Percentiles rank a stretch among this genome's conserved stretches.
Evolutionary conservation across 1,284 basidiomycete species (phyloP).

Genomic region (Apiotrichum siamense): DNA sequence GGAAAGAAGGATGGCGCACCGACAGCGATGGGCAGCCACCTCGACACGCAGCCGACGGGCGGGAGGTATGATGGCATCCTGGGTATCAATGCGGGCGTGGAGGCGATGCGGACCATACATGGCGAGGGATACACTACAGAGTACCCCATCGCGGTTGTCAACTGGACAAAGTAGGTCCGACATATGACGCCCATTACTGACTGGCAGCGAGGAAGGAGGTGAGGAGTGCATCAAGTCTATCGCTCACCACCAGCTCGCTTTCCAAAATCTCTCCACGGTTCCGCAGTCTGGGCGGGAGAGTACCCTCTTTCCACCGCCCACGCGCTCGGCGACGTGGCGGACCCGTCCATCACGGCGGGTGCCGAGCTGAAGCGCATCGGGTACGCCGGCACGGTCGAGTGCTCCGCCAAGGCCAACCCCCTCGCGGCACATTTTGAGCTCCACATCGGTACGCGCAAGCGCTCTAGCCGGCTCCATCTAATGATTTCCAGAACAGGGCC

Average conservation of each 20-base stretch:
- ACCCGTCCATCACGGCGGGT: slow-evolving; percentile 9
- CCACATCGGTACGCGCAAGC: slow-evolving; percentile 18
- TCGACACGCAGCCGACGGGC: slow-evolving; percentile 33
- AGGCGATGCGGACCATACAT: slow-evolving; percentile 20
- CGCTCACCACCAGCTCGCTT: slow-evolving; percentile 7
- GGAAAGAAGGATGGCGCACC: slow-evolving; percentile 23
- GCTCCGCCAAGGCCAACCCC: slow-evolving; percentile 13
- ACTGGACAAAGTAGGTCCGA: slow-evolving; percentile 23
- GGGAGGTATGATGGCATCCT: slow-evolving; percentile 35
- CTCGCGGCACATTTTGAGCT: slow-evolving; percentile 33
- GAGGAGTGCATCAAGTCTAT: background rate
- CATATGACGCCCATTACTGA: background rate
- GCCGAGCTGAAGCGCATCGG: slow-evolving; percentile 16
- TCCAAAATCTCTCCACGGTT: slow-evolving; percentile 13
- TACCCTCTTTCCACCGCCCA: slow-evolving; percentile 4
- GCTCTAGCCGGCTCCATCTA: background rate
- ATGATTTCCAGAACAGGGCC: slow-evolving; percentile 24
- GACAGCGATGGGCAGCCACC: slow-evolving; percentile 30
- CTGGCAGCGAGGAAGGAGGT: background rate
- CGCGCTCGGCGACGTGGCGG: slow-evolving; percentile 10
- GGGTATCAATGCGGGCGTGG: slow-evolving; percentile 24
- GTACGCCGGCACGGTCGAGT: slow-evolving; percentile 7
- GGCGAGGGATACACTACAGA: slow-evolving; percentile 13
- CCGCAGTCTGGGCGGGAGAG: slow-evolving; percentile 22
- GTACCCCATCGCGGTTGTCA: slow-evolving; percentile 19